Conservation (phyloP, 164 flowering plant genomes). For the Macadamia integrifolia region DNA sequence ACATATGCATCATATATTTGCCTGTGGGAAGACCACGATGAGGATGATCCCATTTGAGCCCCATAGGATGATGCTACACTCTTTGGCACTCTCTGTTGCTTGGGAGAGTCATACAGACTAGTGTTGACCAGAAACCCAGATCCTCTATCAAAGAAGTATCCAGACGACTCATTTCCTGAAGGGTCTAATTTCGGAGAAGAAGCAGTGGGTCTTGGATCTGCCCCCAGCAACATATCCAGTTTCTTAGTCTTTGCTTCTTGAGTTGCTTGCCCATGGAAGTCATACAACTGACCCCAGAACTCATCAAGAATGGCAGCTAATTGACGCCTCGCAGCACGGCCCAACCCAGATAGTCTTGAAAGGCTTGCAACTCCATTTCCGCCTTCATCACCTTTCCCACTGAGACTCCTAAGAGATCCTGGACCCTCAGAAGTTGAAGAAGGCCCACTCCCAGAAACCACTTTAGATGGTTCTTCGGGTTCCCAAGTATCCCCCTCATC, state of each 20-base stretch:
- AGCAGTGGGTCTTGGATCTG: slow-evolving; percentile 32
- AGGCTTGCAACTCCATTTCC: slow-evolving; percentile 80
- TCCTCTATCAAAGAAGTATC: slow-evolving; percentile 41
- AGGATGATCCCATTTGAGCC: slow-evolving; percentile 33
- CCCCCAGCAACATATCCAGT: slow-evolving; percentile 49
- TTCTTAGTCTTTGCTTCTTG: slow-evolving; percentile 65
- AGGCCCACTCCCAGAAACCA: slow-evolving; percentile 28
- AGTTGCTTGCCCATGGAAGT: slow-evolving; percentile 75
- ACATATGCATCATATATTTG: slow-evolving; percentile 49
- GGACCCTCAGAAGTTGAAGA: slow-evolving; percentile 65
- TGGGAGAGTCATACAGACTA: slow-evolving; percentile 43
- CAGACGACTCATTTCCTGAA: slow-evolving; percentile 29
- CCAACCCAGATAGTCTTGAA: slow-evolving; percentile 87
- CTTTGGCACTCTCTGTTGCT: slow-evolving; percentile 39
- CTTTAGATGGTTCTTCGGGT: slow-evolving; percentile 46
- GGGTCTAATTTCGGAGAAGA: slow-evolving; percentile 39
- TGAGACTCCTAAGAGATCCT: slow-evolving; percentile 63
- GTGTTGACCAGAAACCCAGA: slow-evolving; percentile 32
- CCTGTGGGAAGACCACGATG: slow-evolving; percentile 46
- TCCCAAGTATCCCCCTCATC: slow-evolving; percentile 60
- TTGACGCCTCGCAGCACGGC: slow-evolving; percentile 90
- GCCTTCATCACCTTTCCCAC: slow-evolving; percentile 77
- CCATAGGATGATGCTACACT: slow-evolving; percentile 50
- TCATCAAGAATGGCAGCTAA: slow-evolving; percentile 79
- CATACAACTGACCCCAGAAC: slow-evolving; percentile 92